phyloP scores from a whole-genome alignment of 164 flowering plant genomes.

The Aristolochia californica region DNA sequence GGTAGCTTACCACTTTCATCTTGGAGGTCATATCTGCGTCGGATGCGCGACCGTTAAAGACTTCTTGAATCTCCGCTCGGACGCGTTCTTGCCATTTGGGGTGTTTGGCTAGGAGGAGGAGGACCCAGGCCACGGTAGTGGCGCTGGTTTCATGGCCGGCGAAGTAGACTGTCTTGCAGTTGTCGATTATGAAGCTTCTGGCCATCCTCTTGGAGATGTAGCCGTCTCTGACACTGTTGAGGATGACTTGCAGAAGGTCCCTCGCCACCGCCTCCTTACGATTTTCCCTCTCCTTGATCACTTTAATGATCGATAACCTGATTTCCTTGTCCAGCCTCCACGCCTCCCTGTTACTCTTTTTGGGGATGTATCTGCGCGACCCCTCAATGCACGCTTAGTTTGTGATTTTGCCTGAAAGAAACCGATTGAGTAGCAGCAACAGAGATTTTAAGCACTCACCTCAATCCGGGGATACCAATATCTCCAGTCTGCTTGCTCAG shows the following conservation, averaged over 20 bases:
- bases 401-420: too few species aligned
- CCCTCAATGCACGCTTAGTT: too few species aligned
- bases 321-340: conserved; percentile 53
- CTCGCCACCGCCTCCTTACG: conserved; percentile 2
- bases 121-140: conserved; percentile 18
- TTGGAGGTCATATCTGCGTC: conserved; percentile 8
- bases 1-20: conserved; percentile 4
- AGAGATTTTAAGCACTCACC: too few species aligned
- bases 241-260: conserved; percentile 23
- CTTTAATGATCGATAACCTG: conserved; percentile 36
- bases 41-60: conserved; percentile 10
- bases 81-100: conserved; percentile 25
- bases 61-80: conserved; percentile 14
- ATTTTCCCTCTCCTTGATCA: conserved; percentile 27
- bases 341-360: conserved; percentile 18
- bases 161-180: conserved; percentile 55
- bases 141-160: conserved; percentile 43
- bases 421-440: too few species aligned
- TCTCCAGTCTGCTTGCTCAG: conserved; percentile 11
- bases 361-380: neutral
- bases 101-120: conserved; percentile 20
- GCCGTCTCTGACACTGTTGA: conserved; percentile 32
- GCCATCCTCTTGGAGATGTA: neutral
- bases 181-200: conserved; percentile 44
- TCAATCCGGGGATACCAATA: conserved; percentile 16